These are phyloP conservation scores for Paramecium sexaurelia DNA, from an alignment of 73 alveolate species.

Conservation along the genomic window DNA sequence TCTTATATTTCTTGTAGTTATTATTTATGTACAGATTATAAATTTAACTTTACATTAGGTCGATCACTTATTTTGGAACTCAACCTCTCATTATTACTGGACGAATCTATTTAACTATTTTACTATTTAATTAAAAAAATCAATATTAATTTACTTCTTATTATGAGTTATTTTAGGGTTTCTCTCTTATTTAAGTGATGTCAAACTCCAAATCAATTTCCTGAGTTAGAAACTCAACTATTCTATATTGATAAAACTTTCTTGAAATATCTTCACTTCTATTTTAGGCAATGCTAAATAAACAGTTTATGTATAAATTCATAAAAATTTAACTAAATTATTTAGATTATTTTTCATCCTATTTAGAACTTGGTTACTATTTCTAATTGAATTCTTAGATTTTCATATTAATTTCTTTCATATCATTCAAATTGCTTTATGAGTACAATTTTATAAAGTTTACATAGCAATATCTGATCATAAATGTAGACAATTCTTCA, in stretches of 20 bases:
- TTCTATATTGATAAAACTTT: constrained; percentile 91
- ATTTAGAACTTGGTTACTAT: constrained; percentile 74
- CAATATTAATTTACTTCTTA: not conserved
- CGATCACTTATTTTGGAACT: constrained; percentile 58
- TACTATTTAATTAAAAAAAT: constrained; percentile 1
- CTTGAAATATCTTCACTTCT: constrained; percentile 94
- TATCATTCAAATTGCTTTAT: constrained; percentile 60
- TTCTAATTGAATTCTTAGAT: constrained; percentile 33
- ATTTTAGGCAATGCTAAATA: constrained; percentile 90
- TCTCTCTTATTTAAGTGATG: constrained; percentile 80
- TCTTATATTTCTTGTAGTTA: not conserved
- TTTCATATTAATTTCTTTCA: constrained; percentile 59
- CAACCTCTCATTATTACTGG: constrained; percentile 43
- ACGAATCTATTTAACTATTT: not conserved
- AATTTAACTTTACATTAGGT: not conserved
- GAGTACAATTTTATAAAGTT: constrained; percentile 59
- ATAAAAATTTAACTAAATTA: constrained; percentile 82
- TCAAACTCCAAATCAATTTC: constrained; percentile 98
- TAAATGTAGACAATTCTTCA: constrained; percentile 57
- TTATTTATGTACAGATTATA: not conserved
- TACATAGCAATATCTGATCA: constrained; percentile 56
- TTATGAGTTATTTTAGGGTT: constrained; percentile 13
- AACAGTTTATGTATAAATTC: constrained; percentile 92
- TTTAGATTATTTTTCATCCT: constrained; percentile 76
- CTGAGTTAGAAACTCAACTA: constrained; percentile 89